Base-by-base conservation (phyloP, 768 basidiomycete genomes). In the Hericium erinaceus region DNA sequence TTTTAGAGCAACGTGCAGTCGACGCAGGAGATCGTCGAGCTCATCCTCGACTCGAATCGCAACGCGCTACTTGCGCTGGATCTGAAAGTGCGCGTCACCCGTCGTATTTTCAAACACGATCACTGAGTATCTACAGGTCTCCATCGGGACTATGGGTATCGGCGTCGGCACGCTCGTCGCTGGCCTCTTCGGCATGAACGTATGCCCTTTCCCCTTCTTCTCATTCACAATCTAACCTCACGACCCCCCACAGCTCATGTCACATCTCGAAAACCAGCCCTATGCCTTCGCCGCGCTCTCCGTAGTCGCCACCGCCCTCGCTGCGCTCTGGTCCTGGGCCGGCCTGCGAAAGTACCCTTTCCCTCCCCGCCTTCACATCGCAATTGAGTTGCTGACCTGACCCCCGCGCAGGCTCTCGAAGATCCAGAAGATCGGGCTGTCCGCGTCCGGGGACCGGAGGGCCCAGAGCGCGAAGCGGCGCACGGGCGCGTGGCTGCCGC, bases 11-110 rank as follows among this genome's bases (percentile, higher is more conserved):
- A 98, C 68, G 91, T 98, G 40, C 89, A 94, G 72, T 93, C 94
- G 12, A 98, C 95, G 0, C 95, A 98, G 75, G 95, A 98, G 72
- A 98, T 98, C 55, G 92, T 95, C 2, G 95, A 98, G 70, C 79
- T 98, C 58, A 93, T 98, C 66, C 78, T 98, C 41, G 95, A 98
- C 70, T 89, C 94, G 51, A 97, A 97, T 73, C 87, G 95, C 51
- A 98, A 98, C 65, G 82, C 89, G 4, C 77, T 98, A 15, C 77
- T 98, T 20, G 91, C 92, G 49, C 80, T 98, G 38, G 95, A 98
- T 72, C 77, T 98, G 44, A 87, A 94, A 77, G 91, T 87, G 61
- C 16, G 72, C 61, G n/a, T 13, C 53, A 46, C 37, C 44, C 56
- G 37, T n/a, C 3, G 39, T 49, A 48, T 7, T 6, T 52, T 18